Evolutionary conservation across 2,329 filamentous ascomycete genomes (phyloP), one percentile per base, ranked within the genome.

Genomic region (Chaetomiaceae sp.): DNA sequence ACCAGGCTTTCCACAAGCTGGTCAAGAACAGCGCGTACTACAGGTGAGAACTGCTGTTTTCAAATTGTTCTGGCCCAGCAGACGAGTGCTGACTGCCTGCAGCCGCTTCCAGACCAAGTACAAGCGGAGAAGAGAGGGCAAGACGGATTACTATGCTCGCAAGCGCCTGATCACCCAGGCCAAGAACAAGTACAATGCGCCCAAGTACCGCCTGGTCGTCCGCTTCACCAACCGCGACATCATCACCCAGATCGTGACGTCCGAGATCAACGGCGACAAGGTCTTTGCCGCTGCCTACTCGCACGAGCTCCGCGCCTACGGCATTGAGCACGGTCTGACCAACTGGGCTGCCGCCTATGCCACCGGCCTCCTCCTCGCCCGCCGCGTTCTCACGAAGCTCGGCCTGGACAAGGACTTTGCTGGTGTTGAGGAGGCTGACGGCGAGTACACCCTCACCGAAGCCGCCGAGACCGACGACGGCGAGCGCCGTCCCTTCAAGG

Each of bases 181-280:
- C 80, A 99, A 97, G 90, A 99, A 99, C 90, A 99, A 99, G 88
- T 99, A 97, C 88, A 95, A 95, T 80, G 88, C 94, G 62, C 94
- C 94, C 78, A 99, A 99, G 86, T 97, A 99, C 87, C 89, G 94
- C 73, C 87, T 99, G 72, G 94, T 99, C 65, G 90, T 99, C 74
- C 94, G 94, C 75, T 96, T 95, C 87, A 95, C 90, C 83, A 95
- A 97, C 87, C 90, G 90, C 78, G 92, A 99, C 84, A 95, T 97
- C 81, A 88, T 97, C 80, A 86, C 85, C 79, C 94, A 99, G 82
- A 94, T 99, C 74, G 85, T 99, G 74, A 87, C 83, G 73, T 95
- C 94, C 58, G 94, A 99, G 83, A 88, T 99, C 79, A 85, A 82
- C 65, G 94, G 94, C 71, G 94, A 99, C 86, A 97, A 97, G 85